Evolutionary conservation across 176 grass and related monocot species (phyloP), one percentile per base, ranked within the genome.

Genomic region (Puccinellia tenuiflora): DNA sequence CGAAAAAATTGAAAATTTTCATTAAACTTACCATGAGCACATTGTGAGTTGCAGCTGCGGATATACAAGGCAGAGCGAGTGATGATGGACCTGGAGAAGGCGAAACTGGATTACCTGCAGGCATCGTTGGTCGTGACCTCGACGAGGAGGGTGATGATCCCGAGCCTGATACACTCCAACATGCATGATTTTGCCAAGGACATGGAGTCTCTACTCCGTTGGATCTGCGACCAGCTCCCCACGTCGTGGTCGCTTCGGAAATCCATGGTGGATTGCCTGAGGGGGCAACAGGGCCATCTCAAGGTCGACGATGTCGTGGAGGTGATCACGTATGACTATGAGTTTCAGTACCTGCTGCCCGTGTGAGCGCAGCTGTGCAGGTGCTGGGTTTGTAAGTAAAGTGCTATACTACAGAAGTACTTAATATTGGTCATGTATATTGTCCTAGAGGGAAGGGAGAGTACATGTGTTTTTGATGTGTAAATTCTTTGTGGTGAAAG

Each of bases 241-340:
- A 93, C 96, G 15, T 98, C 93, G 3, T 98, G 92, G 96, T 87
- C 96, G 4, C 83, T 96, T 2, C 92, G 96, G 20, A 98, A 93
- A 87, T 91, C 93, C 38, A 98, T 98, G 91, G 77, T 93, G 1
- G 96, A 98, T 20, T 95, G 93, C 86, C 65, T 89, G 28, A 91
- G 81, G 79, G 79, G 72, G 33, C 77, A 85, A 0, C 69, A 73
- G 24, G 74, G 22, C 20, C 43, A 73, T 77, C 13, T 17, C 18
- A 83, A 89, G 30, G 73, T 85, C 20, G 79, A 86, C 17, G 75
- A 87, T 13, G 52, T 88, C 4, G 78, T 94, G 15, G 83, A 88
- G 35, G 82, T 90, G 24, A 90, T 99, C 26, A 80, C 89, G 1
- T 78, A 78, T 24, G 90, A 93, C 88, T 91, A 85, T 28, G 89